Base-by-base conservation (phyloP, 1,284 basidiomycete species). In the Sporisorium exsertum region DNA sequence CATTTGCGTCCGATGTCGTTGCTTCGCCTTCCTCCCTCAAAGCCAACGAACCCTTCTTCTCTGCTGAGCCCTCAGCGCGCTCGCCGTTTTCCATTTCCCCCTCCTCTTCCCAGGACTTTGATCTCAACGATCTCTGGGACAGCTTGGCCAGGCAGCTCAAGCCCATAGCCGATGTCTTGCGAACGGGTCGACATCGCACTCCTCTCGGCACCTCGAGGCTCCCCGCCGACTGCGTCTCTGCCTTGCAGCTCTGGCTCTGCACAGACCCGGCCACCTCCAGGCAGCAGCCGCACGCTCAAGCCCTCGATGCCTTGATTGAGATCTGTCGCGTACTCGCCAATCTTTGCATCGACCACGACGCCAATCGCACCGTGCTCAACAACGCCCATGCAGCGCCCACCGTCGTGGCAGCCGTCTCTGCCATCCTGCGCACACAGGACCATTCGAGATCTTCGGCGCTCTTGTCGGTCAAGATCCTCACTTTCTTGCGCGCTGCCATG, bases 321-420 rank as follows among this genome's bases (percentile, higher is more conserved):
- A 61, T 77, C 64, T 65, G 81, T 45, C 58, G 81, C 24, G 67
- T 77, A 6, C 60, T 83, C 18, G 81, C 78, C 33, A 83, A 83
- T 29, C 64, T 83, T 1, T 81, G 80, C 62, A 81, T 83, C 46
- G 81, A 83, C 45, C 66, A 78, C 49, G 77, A 77, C 24, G 64
- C 45, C 27, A 81, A 81, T 9, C 66, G 78, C 29, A 45, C 54
- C 18, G n/a, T 58, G 10, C 64, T 67, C 26, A 50, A 65, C 29
- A 64, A 51, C 7, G 37, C 61, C n/a, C 47, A 35, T 6, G 71
- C 74, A 20, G 88, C 94, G 24, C 91, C 90, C 80, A 87, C 94
- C 61, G 87, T 94, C 53, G 90, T 91, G 79, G 93, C 92, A 3
- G 89, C 91, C 3, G 89, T 94, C 57, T 93, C 93, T 5, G 90